Conservation (phyloP, 75 land plant genomes). For the Pseudotsuga menziesii region DNA sequence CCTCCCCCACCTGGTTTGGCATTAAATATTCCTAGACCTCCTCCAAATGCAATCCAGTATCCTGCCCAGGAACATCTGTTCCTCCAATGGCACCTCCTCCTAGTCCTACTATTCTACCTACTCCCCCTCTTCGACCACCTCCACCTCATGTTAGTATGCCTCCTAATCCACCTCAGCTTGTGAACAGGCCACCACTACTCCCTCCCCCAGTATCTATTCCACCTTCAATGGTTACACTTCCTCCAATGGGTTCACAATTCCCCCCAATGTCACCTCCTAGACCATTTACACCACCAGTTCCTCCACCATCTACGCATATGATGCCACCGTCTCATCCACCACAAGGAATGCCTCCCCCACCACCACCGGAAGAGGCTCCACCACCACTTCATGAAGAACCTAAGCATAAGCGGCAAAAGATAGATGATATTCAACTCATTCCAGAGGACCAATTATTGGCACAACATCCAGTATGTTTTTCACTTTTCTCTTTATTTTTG, state of each 20-base stretch:
- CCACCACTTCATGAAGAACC: conserved; percentile 99
- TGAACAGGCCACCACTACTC: conserved; percentile 51
- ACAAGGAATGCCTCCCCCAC: conserved; percentile 73
- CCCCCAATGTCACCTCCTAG: conserved; percentile 51
- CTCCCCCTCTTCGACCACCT: conserved; percentile 45
- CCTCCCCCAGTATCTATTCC: conserved; percentile 31
- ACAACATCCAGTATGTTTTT: conserved; percentile 79
- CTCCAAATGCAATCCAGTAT: conserved; percentile 44
- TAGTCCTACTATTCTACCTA: conserved; percentile 28
- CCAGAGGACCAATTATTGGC: conserved; percentile 97
- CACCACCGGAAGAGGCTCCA: conserved; percentile 79
- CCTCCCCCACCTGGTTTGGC: conserved; percentile 88
- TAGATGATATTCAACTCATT: conserved; percentile 77
- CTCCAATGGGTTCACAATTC: conserved; percentile 72
- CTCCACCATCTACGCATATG: conserved; percentile 54
- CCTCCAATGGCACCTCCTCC: conserved; percentile 41
- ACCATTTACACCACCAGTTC: conserved; percentile 45
- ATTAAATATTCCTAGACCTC: conserved; percentile 74
- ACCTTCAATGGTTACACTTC: conserved; percentile 39
- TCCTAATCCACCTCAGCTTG: conserved; percentile 31
- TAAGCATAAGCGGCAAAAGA: conserved; percentile 88
- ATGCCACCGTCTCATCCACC: conserved; percentile 53
- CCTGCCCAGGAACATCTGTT: conserved; percentile 36
- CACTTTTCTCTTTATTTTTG: neutral
- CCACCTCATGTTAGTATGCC: conserved; percentile 40